Evolutionary conservation across 108 stramenopile species (phyloP), one percentile per base, ranked within the genome.

Genomic region (Cyclotella baltica): DNA sequence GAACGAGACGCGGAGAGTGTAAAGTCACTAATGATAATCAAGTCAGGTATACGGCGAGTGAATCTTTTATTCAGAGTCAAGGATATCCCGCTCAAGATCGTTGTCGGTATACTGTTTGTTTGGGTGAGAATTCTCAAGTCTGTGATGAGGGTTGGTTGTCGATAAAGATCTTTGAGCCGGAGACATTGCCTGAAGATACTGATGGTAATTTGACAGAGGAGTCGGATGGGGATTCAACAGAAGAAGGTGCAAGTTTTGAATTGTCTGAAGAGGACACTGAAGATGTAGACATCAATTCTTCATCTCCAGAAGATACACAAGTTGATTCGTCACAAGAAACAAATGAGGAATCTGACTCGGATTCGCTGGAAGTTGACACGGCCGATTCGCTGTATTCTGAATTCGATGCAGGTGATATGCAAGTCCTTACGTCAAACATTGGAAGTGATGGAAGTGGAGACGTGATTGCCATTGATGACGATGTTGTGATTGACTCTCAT

Each of bases 21-120:
- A 35, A 31, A 8, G 38, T 77, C 1, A 66, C 64, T 29, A 35
- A 20, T 35, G 67, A 69, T 53, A 62, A 48, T 28, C 46, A 62
- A 62, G 43, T 77, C 0, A 48, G 20, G 25, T 77, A 77, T 43
- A 38, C 34, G 11, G 67, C 76, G 23, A 62, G 58, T n/a, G 51
- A 52, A 19, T 10, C 51, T 4, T 52, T 52, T 52, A 10, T 52
- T 4, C 18, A 10, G 51, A 52, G 51, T 51, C 16, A 59, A 36
- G 67, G 59, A 31, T 53, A 51, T 30, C 47, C 35, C 48, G 76
- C 59, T 13, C 48, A 19, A 22, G 76, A 77, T 34, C 20, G 67
- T 6, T 77, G 76, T n/a, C n/a, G 61, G 25, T 77, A 77, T 40
- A 69, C 47, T 18, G 76, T 62, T 28, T 77, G 76, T 29, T 30